Base-by-base conservation (phyloP, 2,329 filamentous ascomycete genomes). In the Aspergillus pseudoviridinutans region DNA sequence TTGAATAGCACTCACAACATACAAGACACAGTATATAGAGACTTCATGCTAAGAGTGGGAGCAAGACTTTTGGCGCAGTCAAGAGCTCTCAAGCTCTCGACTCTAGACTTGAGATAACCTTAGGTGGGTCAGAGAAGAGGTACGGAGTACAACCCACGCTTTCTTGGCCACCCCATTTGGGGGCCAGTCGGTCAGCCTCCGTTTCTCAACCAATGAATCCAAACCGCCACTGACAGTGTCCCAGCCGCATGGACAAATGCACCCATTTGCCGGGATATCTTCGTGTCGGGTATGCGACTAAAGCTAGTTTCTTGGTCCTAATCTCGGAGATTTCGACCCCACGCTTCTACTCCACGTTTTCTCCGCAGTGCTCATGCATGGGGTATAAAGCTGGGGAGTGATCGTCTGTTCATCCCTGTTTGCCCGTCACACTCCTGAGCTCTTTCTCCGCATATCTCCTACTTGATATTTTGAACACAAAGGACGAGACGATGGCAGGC, bases 401-500 rank as follows among this genome's bases (percentile, higher is more conserved):
- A 46, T 24, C 8, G 20, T 46, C 42, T 46, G 8, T 14, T 12
- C 20, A 20, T 10, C 42, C 42, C n/a, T 46, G 32, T 38, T 14
- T 24, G 20, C 4, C 42, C 22, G 14, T 10, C 20, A 12, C 42
- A 1, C 41, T 25, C n/a, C 27, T 49, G 4, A 29, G 12, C 8
- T 50, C 22, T 20, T 22, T 24, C 22, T 22, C 28, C 49, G 29
- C 25, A 20, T 55, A 0, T 20, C n/a, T 17, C 14, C 22, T 28
- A 12, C 51, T 25, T 28, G 38, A 28, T 55, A n/a, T 44, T 22
- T 2, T 14, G 29, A 17, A 35, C 35, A 47, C 9, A 25, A 24
- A 52, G 12, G 44, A 41, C 58, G 32, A 7, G 32, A 69, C 25
- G 54, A 74, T 74, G 71, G 71, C 71, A 64, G 75, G 58, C 78